phyloP scores from a whole-genome alignment of 495 filamentous ascomycete genomes.

The Platismatia glauca region DNA sequence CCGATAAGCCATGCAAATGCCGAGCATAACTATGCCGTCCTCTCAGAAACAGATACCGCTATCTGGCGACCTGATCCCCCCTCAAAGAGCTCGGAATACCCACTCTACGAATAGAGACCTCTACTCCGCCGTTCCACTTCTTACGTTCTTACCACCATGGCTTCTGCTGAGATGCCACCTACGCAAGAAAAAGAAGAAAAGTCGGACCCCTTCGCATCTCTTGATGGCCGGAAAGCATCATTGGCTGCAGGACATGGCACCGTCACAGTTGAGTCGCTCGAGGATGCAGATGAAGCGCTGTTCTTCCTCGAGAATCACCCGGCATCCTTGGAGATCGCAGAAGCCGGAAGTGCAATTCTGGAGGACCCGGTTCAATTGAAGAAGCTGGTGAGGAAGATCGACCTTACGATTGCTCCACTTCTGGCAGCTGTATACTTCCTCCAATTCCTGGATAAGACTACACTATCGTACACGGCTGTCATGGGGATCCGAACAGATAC shows the following conservation, averaged over 20 bases:
- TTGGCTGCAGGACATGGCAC: background rate
- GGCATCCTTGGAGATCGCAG: constrained; percentile 21
- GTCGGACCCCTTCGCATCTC: constrained; percentile 23
- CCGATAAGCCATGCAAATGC: background rate
- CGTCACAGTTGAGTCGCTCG: constrained; percentile 19
- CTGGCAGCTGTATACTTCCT: constrained; percentile 56
- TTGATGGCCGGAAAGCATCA: constrained; percentile 26
- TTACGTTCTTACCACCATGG: background rate
- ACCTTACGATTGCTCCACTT: constrained; percentile 42
- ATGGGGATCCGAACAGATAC: constrained; percentile 57
- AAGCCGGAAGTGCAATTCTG: constrained; percentile 26
- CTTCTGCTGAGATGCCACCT: background rate
- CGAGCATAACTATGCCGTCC: background rate
- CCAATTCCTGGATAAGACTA: constrained; percentile 66
- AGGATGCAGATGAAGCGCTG: constrained; percentile 28
- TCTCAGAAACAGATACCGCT: background rate
- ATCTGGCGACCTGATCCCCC: background rate
- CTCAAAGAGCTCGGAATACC: background rate
- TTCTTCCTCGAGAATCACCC: constrained; percentile 28
- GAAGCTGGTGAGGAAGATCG: constrained; percentile 31
- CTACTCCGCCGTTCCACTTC: background rate
- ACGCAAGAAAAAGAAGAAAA: constrained; percentile 14
- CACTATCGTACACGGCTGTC: constrained; percentile 58
- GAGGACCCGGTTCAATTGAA: constrained; percentile 23
- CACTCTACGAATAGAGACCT: no score